Conservation (phyloP, 345 rosid genomes). For the Conringia planisiliqua region DNA sequence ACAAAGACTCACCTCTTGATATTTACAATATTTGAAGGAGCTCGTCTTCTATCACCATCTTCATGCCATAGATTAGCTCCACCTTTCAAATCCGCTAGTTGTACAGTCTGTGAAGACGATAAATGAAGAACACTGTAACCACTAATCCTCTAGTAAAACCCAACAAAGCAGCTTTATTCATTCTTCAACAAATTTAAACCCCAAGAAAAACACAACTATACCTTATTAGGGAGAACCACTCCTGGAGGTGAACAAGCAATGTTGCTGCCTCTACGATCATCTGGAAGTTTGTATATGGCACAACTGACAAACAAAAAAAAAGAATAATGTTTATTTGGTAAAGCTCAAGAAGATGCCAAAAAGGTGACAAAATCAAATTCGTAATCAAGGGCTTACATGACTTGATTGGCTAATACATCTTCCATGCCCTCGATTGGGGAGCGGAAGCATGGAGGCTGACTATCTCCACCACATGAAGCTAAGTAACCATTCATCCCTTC, state of each 20-base stretch:
- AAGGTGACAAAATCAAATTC: neutral
- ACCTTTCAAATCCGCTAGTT: slow-evolving; percentile 55
- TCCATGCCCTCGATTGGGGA: slow-evolving; percentile 81
- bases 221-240: slow-evolving; percentile 71
- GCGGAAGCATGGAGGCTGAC: slow-evolving; percentile 69
- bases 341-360: neutral
- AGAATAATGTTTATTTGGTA: neutral
- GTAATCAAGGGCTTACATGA: slow-evolving; percentile 56
- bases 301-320: slow-evolving; percentile 47
- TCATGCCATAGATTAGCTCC: slow-evolving; percentile 80
- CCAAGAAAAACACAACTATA: slow-evolving; percentile 20
- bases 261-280: slow-evolving; percentile 56
- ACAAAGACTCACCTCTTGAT: slow-evolving; percentile 38
- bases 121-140: neutral
- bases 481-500: slow-evolving; percentile 96
- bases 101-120: slow-evolving; percentile 48
- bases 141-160: neutral
- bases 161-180: slow-evolving; percentile 3
- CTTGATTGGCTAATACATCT: slow-evolving; percentile 83
- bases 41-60: slow-evolving; percentile 56
- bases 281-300: slow-evolving; percentile 78
- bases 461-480: slow-evolving; percentile 71
- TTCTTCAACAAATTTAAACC: neutral
- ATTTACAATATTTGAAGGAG: slow-evolving; percentile 17
- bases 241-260: slow-evolving; percentile 58